Evolutionary conservation across 768 basidiomycete genomes (phyloP).

Genomic region (Cantharellus cinnabarinus): DNA sequence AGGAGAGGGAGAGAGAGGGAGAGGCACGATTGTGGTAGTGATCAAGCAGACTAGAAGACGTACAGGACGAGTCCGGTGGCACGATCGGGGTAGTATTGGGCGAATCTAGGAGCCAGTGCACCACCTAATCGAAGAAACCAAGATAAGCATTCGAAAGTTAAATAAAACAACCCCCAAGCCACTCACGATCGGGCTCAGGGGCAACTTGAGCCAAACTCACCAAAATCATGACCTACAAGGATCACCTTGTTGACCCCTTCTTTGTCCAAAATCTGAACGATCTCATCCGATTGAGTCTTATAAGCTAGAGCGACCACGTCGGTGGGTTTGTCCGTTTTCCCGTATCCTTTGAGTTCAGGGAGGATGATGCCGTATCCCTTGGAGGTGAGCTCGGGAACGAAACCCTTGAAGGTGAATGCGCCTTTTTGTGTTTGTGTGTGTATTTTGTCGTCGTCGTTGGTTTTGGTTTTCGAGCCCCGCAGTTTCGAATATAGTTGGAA

Average conservation of each 20-base stretch:
- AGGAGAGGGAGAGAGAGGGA: no score
- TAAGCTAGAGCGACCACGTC: conserved; percentile 35
- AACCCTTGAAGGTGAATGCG: neutral
- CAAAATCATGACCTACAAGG: conserved; percentile 70
- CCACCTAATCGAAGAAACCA: neutral
- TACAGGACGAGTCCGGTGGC: neutral
- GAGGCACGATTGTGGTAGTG: no score
- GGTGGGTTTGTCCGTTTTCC: conserved; percentile 37
- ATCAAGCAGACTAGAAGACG: neutral
- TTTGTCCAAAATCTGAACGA: conserved; percentile 40
- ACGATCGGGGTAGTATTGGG: neutral
- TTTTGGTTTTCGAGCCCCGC: neutral
- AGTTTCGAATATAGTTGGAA: neutral
- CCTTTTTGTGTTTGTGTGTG: neutral
- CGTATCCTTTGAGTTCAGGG: conserved; percentile 35
- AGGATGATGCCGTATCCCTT: conserved; percentile 43
- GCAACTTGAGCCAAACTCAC: conserved; percentile 13
- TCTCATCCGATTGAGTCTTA: conserved; percentile 37
- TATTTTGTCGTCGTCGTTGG: no score
- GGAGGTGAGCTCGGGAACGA: neutral
- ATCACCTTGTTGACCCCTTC: conserved; percentile 17
- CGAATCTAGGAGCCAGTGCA: neutral
- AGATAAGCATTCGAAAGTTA: neutral
- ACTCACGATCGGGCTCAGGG: neutral
- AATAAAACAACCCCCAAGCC: neutral